phyloP scores from a whole-genome alignment of 805 yeast species.

The Sungouiella blattae region DNA sequence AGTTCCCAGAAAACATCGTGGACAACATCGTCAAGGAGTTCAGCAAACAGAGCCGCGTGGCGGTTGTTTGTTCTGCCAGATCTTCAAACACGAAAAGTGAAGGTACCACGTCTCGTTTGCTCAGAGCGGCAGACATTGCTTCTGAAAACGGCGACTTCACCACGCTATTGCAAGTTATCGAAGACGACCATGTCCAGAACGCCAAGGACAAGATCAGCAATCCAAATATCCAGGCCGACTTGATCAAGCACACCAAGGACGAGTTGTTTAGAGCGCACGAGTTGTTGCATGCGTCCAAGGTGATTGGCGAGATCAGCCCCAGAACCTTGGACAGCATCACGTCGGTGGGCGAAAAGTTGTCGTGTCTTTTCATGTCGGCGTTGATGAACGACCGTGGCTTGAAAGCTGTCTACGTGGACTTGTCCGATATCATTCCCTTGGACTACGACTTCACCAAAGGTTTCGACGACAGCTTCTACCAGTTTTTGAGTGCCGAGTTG shows the following conservation, averaged over 20 bases:
- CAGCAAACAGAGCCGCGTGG: constrained; percentile 61
- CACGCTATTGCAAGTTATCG: constrained; percentile 59
- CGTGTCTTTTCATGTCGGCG: constrained; percentile 86
- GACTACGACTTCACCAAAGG: constrained; percentile 55
- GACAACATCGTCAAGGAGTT: constrained; percentile 76
- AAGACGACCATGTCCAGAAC: constrained; percentile 74
- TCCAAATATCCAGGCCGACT: constrained; percentile 43
- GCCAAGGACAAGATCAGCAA: constrained; percentile 54
- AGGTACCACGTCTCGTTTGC: constrained; percentile 88
- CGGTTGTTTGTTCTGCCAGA: constrained; percentile 94
- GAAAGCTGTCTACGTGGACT: constrained; percentile 73
- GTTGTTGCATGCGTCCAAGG: constrained; percentile 79
- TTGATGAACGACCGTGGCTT: constrained; percentile 81
- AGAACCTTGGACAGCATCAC: constrained; percentile 86
- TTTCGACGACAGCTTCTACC: constrained; percentile 65
- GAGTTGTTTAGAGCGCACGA: constrained; percentile 70
- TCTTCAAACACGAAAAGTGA: constrained; percentile 87
- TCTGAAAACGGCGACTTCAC: constrained; percentile 57
- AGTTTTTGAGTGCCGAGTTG: constrained; percentile 49
- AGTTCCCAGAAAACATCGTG: constrained; percentile 82
- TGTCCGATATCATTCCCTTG: constrained; percentile 67
- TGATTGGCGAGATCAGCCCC: constrained; percentile 87
- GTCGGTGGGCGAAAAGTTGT: constrained; percentile 90
- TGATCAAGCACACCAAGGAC: constrained; percentile 54
- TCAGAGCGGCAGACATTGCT: constrained; percentile 81